Evolutionary conservation across 306 rosid species (phyloP), one percentile per base, ranked within the genome.

Genomic region (Cucurbita ficifolia): DNA sequence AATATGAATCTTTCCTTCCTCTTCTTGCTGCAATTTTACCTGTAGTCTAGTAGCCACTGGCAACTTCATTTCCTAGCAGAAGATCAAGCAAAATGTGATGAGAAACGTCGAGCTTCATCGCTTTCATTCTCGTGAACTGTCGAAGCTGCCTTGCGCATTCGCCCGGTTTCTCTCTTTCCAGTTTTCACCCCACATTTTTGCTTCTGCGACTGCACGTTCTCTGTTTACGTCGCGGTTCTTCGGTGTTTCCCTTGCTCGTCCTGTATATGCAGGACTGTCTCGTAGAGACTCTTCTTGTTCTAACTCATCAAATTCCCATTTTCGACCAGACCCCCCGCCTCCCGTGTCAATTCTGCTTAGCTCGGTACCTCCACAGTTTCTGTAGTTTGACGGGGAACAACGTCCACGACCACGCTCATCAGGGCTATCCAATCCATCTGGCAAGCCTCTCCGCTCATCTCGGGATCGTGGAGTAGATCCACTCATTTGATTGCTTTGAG

Each of bases 131-230:
- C 86, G 86, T 29, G 98, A 83, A 76, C 91, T 86, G 79, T 94
- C 97, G 62, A 94, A 94, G 89, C 96, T 94, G 46, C 91, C 96
- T 87, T 83, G 70, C 1, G 76, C 92, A 33, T 82, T 84, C 33
- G 96, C 96, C 48, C 92, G 79, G 82, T 91, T 95, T 78, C 86
- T 89, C 59, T 91, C 99, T 76, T 97, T 88, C 96, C 96, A 95
- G 76, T 95, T 95, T 84, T 95, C 97, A 0, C 96, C 97, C 97
- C 98, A 94, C 48, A 90, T 92, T 87, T 87, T 94, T 0, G 97
- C 96, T 77, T 90, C 99, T 7, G 99, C 99, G 33, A 95, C 99
- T 0, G 92, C 97, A 6, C 97, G 95, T 67, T 95, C 99, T 81
- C 99, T 76, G 65, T 95, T 96, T 36, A 95, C 78, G 84, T 95